Evolutionary conservation across 768 basidiomycete genomes (phyloP).

Genomic region (Rickenella mellea): DNA sequence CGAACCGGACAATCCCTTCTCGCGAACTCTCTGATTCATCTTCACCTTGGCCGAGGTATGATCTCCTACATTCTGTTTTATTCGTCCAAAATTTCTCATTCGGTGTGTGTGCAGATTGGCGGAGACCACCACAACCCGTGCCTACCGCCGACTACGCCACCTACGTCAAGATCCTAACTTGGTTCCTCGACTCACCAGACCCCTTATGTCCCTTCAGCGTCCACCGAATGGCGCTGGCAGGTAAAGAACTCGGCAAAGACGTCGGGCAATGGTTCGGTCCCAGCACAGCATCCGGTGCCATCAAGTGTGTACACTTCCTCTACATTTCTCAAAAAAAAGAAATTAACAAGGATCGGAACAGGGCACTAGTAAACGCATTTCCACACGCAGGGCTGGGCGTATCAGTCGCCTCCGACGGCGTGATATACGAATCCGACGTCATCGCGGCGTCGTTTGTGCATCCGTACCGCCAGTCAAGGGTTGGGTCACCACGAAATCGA

Average conservation of each 20-base stretch:
- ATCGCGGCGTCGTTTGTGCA: slow-evolving; percentile 55
- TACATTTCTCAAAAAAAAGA: not conserved
- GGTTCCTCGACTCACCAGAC: slow-evolving; percentile 90
- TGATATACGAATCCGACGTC: slow-evolving; percentile 80
- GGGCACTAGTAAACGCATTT: slow-evolving; percentile 69
- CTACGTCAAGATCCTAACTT: slow-evolving; percentile 86
- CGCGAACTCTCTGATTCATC: slow-evolving; percentile 67
- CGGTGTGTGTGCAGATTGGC: slow-evolving; percentile 57
- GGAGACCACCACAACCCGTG: slow-evolving; percentile 55
- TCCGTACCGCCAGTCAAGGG: not conserved
- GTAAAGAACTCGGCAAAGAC: slow-evolving; percentile 90
- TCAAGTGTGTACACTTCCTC: slow-evolving; percentile 48
- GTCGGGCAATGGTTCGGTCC: slow-evolving; percentile 99
- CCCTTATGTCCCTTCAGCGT: slow-evolving; percentile 86
- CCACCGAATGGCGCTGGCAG: slow-evolving; percentile 91
- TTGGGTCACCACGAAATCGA: not conserved
- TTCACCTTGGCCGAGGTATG: slow-evolving; percentile 69
- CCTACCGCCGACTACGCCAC: slow-evolving; percentile 63
- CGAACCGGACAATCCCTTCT: slow-evolving; percentile 79
- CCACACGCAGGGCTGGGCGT: slow-evolving; percentile 77
- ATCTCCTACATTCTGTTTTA: slow-evolving; percentile 5
- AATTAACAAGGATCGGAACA: slow-evolving; percentile 21
- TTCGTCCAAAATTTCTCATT: not conserved
- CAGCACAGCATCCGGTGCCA: slow-evolving; percentile 92
- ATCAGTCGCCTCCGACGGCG: slow-evolving; percentile 72